Evolutionary conservation across 2,329 filamentous ascomycete genomes (phyloP).

Genomic region (Penicillium sp.): DNA sequence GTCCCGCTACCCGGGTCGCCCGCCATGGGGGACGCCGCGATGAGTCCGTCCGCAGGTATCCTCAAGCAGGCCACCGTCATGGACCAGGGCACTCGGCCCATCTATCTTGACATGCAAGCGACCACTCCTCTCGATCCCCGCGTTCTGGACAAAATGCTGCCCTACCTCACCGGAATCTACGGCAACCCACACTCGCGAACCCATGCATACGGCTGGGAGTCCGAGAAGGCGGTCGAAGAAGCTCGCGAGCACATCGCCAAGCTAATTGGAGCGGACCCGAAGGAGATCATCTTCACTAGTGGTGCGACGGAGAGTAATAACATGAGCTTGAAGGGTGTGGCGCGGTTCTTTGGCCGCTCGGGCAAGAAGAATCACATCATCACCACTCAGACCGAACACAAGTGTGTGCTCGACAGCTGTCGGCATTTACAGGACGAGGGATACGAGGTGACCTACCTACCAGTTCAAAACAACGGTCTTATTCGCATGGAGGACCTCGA

Average conservation of each 20-base stretch:
- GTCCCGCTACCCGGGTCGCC: conserved; percentile 57
- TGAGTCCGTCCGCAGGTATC: conserved; percentile 76
- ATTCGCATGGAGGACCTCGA: conserved; percentile 78
- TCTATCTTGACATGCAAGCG: conserved; percentile 97
- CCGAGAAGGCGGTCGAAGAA: conserved; percentile 84
- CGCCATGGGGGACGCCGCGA: conserved; percentile 58
- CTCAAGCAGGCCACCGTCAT: conserved; percentile 88
- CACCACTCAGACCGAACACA: conserved; percentile 96
- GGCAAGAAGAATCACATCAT: conserved; percentile 99
- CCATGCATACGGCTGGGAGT: conserved; percentile 98
- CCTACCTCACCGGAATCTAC: conserved; percentile 86
- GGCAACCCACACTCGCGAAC: conserved; percentile 97
- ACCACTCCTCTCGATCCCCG: conserved; percentile 92
- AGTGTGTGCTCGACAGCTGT: conserved; percentile 96
- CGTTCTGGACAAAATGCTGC: conserved; percentile 94
- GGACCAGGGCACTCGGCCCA: conserved; percentile 86
- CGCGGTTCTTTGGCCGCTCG: conserved; percentile 83
- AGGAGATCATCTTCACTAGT: conserved; percentile 98
- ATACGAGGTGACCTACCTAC: conserved; percentile 93
- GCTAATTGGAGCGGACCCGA: conserved; percentile 87
- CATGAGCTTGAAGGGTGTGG: conserved; percentile 98
- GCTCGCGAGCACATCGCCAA: conserved; percentile 76
- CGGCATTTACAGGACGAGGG: conserved; percentile 95
- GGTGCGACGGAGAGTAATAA: conserved; percentile 98
- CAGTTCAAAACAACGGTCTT: conserved; percentile 80